Conservation (phyloP, 352 stramenopile genomes). For the Globisporangium alternatum region DNA sequence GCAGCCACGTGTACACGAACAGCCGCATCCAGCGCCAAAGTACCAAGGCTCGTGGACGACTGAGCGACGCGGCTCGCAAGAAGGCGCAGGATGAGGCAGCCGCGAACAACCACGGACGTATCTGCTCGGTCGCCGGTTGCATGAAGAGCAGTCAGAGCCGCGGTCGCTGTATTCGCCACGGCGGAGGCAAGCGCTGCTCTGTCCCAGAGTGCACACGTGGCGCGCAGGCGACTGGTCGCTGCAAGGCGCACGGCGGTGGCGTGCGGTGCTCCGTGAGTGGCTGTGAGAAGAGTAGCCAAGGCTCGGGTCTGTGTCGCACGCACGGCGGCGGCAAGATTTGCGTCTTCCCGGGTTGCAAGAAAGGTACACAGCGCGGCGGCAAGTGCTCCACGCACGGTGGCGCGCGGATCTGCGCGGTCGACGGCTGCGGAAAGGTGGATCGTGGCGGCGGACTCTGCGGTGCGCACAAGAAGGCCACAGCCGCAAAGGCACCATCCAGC, state of each 20-base stretch:
- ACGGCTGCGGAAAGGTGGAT: constrained; percentile 40
- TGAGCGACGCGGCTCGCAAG: too few relatives aligned
- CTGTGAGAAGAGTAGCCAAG: constrained; percentile 40
- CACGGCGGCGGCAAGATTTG: constrained; percentile 58
- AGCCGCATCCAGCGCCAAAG: background rate
- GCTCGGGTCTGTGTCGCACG: constrained; percentile 42
- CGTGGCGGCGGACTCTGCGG: constrained; percentile 49
- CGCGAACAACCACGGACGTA: constrained; percentile 9
- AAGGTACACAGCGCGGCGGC: constrained; percentile 45
- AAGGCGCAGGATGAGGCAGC: background rate
- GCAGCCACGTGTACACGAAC: constrained; percentile 5
- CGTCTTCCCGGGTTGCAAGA: constrained; percentile 42
- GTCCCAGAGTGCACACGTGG: constrained; percentile 39
- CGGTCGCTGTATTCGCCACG: constrained; percentile 75
- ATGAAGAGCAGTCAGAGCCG: constrained; percentile 33
- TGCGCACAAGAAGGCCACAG: constrained; percentile 28
- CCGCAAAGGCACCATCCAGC: background rate
- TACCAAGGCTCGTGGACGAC: background rate
- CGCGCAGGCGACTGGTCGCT: constrained; percentile 40
- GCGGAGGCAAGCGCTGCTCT: constrained; percentile 71
- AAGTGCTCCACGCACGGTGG: constrained; percentile 53
- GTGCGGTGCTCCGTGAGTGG: constrained; percentile 39
- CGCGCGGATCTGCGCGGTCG: constrained; percentile 28
- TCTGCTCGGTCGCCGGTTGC: constrained; percentile 27
- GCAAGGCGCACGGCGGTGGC: constrained; percentile 47